A percentile compares a stretch with the other conserved stretches of the same genome.
Evolutionary conservation across 768 basidiomycete species (phyloP).

Genomic region (Sistotremastrum niveocremeum): DNA sequence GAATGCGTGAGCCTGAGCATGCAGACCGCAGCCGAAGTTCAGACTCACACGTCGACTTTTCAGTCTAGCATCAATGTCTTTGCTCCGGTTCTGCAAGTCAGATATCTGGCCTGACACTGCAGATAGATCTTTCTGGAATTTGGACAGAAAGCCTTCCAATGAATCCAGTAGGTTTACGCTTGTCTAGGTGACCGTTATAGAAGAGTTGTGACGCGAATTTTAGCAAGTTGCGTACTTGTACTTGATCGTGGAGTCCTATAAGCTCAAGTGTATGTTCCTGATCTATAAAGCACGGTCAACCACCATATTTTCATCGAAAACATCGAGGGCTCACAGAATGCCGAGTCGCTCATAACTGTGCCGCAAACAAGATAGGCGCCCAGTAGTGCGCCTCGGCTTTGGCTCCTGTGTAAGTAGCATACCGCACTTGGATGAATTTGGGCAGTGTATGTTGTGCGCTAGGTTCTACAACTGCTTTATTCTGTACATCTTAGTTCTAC

Average conservation of each 20-base stretch:
- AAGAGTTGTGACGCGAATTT: background rate
- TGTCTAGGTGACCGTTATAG: constrained; percentile 34
- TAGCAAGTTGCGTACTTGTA: constrained; percentile 39
- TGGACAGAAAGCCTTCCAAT: constrained; percentile 82
- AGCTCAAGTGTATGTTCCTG: constrained; percentile 45
- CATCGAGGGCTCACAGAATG: too few species aligned
- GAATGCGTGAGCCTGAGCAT: constrained; percentile 1
- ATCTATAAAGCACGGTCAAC: constrained; percentile 15
- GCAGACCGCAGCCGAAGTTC: background rate
- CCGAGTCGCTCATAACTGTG: too few species aligned
- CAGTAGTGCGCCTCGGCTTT: too few species aligned
- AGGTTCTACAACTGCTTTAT: too few species aligned
- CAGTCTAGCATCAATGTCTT: constrained; percentile 78
- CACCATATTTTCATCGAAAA: background rate
- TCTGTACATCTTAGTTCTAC: too few species aligned
- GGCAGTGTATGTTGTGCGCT: too few species aligned
- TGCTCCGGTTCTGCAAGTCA: constrained; percentile 81
- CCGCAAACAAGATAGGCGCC: too few species aligned
- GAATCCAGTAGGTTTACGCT: constrained; percentile 78
- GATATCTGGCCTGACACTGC: constrained; percentile 94
- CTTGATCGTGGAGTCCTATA: constrained; percentile 82
- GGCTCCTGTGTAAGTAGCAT: too few species aligned
- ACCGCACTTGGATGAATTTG: too few species aligned
- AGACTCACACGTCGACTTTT: constrained; percentile 66
- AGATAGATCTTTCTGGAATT: constrained; percentile 88